Evolutionary conservation across 176 grass and related monocot genomes (phyloP).

Genomic region (sorghum (Sorghum bicolor)): DNA sequence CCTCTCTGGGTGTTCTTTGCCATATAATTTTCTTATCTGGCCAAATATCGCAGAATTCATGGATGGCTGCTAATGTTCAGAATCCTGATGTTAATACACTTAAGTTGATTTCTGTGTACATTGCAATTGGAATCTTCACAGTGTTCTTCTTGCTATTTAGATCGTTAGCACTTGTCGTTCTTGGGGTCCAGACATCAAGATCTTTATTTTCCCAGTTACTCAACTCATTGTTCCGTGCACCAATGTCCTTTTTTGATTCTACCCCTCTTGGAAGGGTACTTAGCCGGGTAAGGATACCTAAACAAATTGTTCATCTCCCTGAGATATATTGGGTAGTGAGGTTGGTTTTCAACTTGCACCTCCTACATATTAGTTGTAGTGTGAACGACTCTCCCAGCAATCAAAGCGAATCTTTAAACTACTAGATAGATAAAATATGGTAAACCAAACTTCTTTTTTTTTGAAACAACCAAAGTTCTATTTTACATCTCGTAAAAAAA

Average conservation of each 20-base stretch:
- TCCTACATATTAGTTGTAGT: not conserved
- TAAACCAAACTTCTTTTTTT: too few relatives aligned
- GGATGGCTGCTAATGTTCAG: slow-evolving; percentile 93
- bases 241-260: slow-evolving; percentile 92
- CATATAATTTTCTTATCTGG: slow-evolving; percentile 61
- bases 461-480: too few relatives aligned
- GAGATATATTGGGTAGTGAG: not conserved
- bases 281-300: slow-evolving; percentile 67
- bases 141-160: slow-evolving; percentile 66
- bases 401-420: not conserved
- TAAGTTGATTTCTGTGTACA: slow-evolving; percentile 79
- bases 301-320: not conserved
- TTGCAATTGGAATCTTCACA: slow-evolving; percentile 58
- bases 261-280: slow-evolving; percentile 93
- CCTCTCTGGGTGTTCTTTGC: slow-evolving; percentile 38
- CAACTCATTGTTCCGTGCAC: slow-evolving; percentile 70
- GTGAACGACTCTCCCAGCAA: not conserved
- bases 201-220: slow-evolving; percentile 87
- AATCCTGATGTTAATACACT: slow-evolving; percentile 62
- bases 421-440: not conserved
- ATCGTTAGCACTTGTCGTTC: slow-evolving; percentile 48
- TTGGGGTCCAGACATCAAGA: slow-evolving; percentile 78
- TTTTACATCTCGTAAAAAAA: too few relatives aligned
- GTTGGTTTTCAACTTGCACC: not conserved
- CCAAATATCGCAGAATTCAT: slow-evolving; percentile 93